A percentile compares a stretch with the other conserved stretches of the same genome.
phyloP scores from a whole-genome alignment of 2,329 filamentous ascomycete genomes.

The Exophiala calicioides region DNA sequence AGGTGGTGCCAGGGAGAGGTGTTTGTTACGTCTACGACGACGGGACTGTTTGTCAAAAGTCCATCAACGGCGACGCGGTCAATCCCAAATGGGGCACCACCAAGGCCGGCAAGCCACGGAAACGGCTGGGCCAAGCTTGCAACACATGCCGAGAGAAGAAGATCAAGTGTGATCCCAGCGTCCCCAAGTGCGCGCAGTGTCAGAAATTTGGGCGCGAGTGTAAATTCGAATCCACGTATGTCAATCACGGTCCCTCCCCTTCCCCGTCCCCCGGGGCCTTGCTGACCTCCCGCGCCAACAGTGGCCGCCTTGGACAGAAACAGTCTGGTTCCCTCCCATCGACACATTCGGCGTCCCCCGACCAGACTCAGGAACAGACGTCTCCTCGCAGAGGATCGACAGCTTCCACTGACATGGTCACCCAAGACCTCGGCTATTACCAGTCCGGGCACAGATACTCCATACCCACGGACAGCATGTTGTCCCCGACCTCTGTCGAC shows the following conservation, averaged over 20 bases:
- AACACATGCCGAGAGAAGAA: slow-evolving; percentile 94
- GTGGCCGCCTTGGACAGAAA: slow-evolving; percentile 9
- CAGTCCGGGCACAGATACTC: slow-evolving; percentile 14
- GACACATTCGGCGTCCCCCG: slow-evolving; percentile 16
- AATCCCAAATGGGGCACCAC: slow-evolving; percentile 93
- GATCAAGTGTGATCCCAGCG: slow-evolving; percentile 92
- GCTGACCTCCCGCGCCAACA: slow-evolving; percentile 4
- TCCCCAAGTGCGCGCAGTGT: slow-evolving; percentile 84
- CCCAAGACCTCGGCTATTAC: slow-evolving; percentile 36
- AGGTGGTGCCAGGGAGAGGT: slow-evolving; percentile 69
- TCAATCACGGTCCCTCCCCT: neutral
- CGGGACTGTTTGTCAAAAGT: slow-evolving; percentile 75
- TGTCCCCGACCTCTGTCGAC: slow-evolving; percentile 33
- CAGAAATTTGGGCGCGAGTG: slow-evolving; percentile 86
- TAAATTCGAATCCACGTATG: slow-evolving; percentile 78
- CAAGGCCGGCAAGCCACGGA: slow-evolving; percentile 89
- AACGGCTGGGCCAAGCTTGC: slow-evolving; percentile 88
- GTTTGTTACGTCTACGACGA: slow-evolving; percentile 86
- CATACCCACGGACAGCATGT: slow-evolving; percentile 16
- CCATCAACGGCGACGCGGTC: slow-evolving; percentile 81
- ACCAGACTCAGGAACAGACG: slow-evolving; percentile 10
- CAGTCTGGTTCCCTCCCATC: slow-evolving; percentile 9
- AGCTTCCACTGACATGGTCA: slow-evolving; percentile 32
- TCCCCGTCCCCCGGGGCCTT: neutral
- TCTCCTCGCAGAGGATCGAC: slow-evolving; percentile 15